phyloP scores from a whole-genome alignment of 306 rosid genomes.

The Lathyrus sativus region DNA sequence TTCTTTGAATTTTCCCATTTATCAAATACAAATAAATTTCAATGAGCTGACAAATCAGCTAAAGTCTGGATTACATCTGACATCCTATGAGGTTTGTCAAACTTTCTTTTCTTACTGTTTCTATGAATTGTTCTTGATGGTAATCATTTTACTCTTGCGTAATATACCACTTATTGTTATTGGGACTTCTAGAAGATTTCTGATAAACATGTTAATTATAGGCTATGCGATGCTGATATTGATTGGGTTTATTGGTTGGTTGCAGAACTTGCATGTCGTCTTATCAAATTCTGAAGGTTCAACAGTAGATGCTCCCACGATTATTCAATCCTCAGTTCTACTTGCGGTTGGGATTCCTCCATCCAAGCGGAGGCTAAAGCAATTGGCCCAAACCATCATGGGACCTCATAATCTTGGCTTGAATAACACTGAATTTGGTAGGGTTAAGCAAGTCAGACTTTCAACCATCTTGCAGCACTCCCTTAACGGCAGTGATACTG shows the following conservation, averaged over 20 bases:
- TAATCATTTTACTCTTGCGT: background rate
- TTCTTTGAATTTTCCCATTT: constrained; percentile 73
- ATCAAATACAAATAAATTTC: constrained; percentile 64
- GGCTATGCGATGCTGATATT: constrained; percentile 34
- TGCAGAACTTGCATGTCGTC: constrained; percentile 71
- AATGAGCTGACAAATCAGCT: constrained; percentile 67
- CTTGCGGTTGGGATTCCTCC: constrained; percentile 72
- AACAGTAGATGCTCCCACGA: constrained; percentile 69
- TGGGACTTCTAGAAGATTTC: constrained; percentile 13
- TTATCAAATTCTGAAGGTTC: constrained; percentile 78
- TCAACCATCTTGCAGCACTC: constrained; percentile 74
- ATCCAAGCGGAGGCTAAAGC: constrained; percentile 65
- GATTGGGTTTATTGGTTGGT: constrained; percentile 42
- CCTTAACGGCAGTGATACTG: constrained; percentile 58
- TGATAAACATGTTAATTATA: constrained; percentile 31
- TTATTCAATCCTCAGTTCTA: constrained; percentile 68
- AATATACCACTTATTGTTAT: constrained; percentile 15
- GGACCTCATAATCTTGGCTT: constrained; percentile 87
- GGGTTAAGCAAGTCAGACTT: constrained; percentile 88
- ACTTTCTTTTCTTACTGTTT: constrained; percentile 27
- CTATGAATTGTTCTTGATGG: background rate
- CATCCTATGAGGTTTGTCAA: constrained; percentile 68
- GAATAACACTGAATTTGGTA: constrained; percentile 82
- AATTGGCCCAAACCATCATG: constrained; percentile 83
- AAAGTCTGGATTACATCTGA: constrained; percentile 67